Conservation (phyloP, 805 yeast species). For the Kodamaea hsintzibuensis region DNA sequence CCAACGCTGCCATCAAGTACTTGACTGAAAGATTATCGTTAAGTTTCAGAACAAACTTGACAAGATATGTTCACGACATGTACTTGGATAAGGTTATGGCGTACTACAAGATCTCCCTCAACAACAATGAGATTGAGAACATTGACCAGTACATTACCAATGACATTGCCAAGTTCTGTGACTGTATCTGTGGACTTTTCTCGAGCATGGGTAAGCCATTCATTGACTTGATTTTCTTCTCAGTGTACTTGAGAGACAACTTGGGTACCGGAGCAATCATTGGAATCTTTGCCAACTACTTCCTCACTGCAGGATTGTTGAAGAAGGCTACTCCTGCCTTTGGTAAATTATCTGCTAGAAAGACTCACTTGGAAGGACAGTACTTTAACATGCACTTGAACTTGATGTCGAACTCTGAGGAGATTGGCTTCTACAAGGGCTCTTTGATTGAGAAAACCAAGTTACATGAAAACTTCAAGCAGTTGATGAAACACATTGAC, state of each 20-base stretch:
- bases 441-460: conserved; percentile 72
- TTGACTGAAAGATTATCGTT: conserved; percentile 74
- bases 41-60: conserved; percentile 80
- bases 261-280: conserved; percentile 84
- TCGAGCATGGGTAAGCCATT: conserved; percentile 91
- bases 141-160: conserved; percentile 87
- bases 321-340: conserved; percentile 80
- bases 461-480: conserved; percentile 57
- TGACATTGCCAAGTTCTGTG: conserved; percentile 79
- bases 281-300: conserved; percentile 81
- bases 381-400: conserved; percentile 85
- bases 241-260: conserved; percentile 79
- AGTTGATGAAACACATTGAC: conserved; percentile 53
- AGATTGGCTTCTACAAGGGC: conserved; percentile 92
- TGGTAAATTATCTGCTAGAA: conserved; percentile 70
- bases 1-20: conserved; percentile 85
- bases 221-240: conserved; percentile 80
- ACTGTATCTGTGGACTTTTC: conserved; percentile 77
- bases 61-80: conserved; percentile 86
- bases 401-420: conserved; percentile 86
- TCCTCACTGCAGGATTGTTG: conserved; percentile 72
- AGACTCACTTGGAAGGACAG: conserved; percentile 82
- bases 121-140: conserved; percentile 55
- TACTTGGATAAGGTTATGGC: conserved; percentile 79
- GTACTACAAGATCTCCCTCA: conserved; percentile 77